Conservation (phyloP, 768 basidiomycete genomes). For the Epithele typhae region DNA sequence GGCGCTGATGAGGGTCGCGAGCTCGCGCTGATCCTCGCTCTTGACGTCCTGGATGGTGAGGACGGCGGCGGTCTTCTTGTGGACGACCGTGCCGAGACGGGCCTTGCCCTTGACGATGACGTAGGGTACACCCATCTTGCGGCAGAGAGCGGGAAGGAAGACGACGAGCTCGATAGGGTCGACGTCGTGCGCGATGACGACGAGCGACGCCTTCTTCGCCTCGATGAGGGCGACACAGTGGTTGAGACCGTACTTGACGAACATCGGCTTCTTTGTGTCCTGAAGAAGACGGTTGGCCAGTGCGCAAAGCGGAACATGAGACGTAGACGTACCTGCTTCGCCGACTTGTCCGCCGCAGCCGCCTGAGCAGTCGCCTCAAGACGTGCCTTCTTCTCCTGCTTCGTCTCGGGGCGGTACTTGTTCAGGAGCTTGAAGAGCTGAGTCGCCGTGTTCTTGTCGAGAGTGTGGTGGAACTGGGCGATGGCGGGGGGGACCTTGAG, state of each 20-base stretch:
- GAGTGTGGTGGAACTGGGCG: slow-evolving; percentile 93
- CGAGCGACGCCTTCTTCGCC: slow-evolving; percentile 95
- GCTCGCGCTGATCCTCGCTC: slow-evolving; percentile 90
- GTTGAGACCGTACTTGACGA: slow-evolving; percentile 96
- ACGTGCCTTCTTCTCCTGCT: slow-evolving; percentile 96
- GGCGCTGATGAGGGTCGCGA: slow-evolving; percentile 87
- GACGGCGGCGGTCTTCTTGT: slow-evolving; percentile 97
- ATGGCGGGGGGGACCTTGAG: slow-evolving; percentile 98
- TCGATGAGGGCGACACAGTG: slow-evolving; percentile 94
- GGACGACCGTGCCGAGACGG: slow-evolving; percentile 94
- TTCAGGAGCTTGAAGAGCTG: slow-evolving; percentile 97
- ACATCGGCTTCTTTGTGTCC: slow-evolving; percentile 93
- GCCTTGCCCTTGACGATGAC: slow-evolving; percentile 99
- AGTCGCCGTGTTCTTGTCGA: slow-evolving; percentile 99
- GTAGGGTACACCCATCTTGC: slow-evolving; percentile 99
- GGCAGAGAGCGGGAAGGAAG: slow-evolving; percentile 96
- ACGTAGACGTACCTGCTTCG: slow-evolving; percentile 40
- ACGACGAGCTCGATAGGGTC: slow-evolving; percentile 99
- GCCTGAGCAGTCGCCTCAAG: slow-evolving; percentile 74
- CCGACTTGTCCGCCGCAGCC: slow-evolving; percentile 74
- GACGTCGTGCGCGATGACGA: slow-evolving; percentile 95
- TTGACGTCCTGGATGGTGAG: slow-evolving; percentile 90
- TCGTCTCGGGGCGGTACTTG: slow-evolving; percentile 89
- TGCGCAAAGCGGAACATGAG: no score
- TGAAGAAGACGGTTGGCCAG: slow-evolving; percentile 22